phyloP scores from a whole-genome alignment of 2,329 filamentous ascomycete genomes.

The Monilinia fructigena region DNA sequence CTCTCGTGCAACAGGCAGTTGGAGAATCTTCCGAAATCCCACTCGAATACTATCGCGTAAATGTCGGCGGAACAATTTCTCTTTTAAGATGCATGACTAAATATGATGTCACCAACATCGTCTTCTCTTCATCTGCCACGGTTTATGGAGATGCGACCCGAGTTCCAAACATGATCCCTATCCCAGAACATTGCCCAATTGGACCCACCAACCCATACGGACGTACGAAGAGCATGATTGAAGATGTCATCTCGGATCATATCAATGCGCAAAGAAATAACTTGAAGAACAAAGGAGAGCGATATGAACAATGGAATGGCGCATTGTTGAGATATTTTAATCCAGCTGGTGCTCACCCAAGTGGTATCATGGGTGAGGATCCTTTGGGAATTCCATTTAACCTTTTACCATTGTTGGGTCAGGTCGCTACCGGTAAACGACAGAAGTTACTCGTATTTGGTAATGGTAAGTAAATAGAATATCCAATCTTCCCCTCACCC shows the following conservation, averaged over 20 bases:
- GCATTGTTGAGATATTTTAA: slow-evolving; percentile 97
- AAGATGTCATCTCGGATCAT: slow-evolving; percentile 87
- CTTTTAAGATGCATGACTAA: slow-evolving; percentile 84
- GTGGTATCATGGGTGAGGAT: slow-evolving; percentile 96
- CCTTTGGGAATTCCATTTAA: slow-evolving; percentile 95
- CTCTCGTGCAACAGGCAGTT: slow-evolving; percentile 64
- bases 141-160: slow-evolving; percentile 98
- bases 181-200: slow-evolving; percentile 93
- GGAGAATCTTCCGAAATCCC: slow-evolving; percentile 93
- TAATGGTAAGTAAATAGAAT: slow-evolving; percentile 61
- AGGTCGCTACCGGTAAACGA: slow-evolving; percentile 92
- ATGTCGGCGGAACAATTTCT: slow-evolving; percentile 87
- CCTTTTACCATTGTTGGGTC: slow-evolving; percentile 86
- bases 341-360: slow-evolving; percentile 90
- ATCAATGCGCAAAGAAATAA: slow-evolving; percentile 84
- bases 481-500: not conserved
- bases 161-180: slow-evolving; percentile 97
- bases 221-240: slow-evolving; percentile 90
- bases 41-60: slow-evolving; percentile 96
- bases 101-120: slow-evolving; percentile 92
- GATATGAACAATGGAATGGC: slow-evolving; percentile 82
- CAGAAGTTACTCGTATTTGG: slow-evolving; percentile 95
- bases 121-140: slow-evolving; percentile 97
- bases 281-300: slow-evolving; percentile 74
- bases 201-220: slow-evolving; percentile 98